Conservation (phyloP, 2,329 filamentous ascomycete species). For the Raffaelea ambrosiae region DNA sequence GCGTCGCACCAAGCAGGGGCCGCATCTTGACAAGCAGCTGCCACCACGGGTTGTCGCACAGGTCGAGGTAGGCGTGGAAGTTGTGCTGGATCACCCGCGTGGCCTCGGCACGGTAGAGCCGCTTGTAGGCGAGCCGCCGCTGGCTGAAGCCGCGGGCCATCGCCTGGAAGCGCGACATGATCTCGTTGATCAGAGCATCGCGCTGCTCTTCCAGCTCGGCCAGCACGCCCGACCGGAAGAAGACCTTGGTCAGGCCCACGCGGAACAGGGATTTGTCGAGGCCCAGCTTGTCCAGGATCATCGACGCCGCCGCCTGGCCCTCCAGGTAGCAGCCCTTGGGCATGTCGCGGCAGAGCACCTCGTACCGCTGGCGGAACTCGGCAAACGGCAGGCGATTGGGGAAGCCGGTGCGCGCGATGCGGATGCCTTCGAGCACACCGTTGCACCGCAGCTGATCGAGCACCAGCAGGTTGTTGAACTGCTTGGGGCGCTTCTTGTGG, state of each 20-base stretch:
- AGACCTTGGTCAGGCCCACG: constrained; percentile 93
- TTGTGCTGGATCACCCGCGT: constrained; percentile 92
- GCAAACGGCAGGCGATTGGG: constrained; percentile 87
- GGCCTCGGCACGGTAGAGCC: constrained; percentile 87
- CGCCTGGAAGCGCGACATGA: constrained; percentile 90
- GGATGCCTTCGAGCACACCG: constrained; percentile 96
- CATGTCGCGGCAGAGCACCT: constrained; percentile 66
- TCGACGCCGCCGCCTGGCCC: constrained; percentile 72
- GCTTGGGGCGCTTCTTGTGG: constrained; percentile 93
- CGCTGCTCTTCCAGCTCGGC: constrained; percentile 95
- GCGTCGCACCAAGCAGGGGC: constrained; percentile 82
- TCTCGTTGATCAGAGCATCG: constrained; percentile 84
- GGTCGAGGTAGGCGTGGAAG: constrained; percentile 81
- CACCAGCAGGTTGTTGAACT: constrained; percentile 84
- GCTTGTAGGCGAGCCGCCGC: constrained; percentile 81
- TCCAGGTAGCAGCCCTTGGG: constrained; percentile 55
- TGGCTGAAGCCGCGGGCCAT: constrained; percentile 85
- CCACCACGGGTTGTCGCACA: constrained; percentile 97
- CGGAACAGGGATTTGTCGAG: constrained; percentile 83
- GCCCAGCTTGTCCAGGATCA: constrained; percentile 83
- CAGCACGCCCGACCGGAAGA: constrained; percentile 92
- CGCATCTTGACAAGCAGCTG: constrained; percentile 91
- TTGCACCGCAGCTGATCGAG: constrained; percentile 97
- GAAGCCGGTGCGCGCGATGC: constrained; percentile 93
- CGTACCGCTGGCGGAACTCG: constrained; percentile 92